Percentiles rank a stretch among this genome's conserved stretches.
phyloP scores from a whole-genome alignment of 768 basidiomycete species.

The Russula vinacea region DNA sequence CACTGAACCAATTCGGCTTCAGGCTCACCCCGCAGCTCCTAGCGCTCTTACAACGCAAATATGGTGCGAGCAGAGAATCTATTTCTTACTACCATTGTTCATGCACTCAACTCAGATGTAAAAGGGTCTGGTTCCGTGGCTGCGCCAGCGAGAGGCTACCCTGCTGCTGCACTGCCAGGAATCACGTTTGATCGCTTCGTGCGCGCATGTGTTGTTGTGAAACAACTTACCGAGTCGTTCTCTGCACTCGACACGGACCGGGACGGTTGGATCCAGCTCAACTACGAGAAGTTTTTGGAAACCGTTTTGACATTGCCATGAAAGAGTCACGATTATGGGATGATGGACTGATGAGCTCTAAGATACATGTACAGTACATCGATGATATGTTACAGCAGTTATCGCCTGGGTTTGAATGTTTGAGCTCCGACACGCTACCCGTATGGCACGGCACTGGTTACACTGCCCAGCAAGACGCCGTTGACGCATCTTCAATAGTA shows the following conservation, averaged over 20 bases:
- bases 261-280: slow-evolving; percentile 66
- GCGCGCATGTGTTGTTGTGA: slow-evolving; percentile 78
- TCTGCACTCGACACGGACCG: slow-evolving; percentile 59
- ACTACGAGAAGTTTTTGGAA: slow-evolving; percentile 70
- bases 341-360: background rate
- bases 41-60: slow-evolving; percentile 70
- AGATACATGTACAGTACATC: background rate
- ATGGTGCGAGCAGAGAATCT: slow-evolving; percentile 44
- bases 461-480: no score
- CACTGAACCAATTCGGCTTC: slow-evolving; percentile 75
- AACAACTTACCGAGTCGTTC: slow-evolving; percentile 74
- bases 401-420: background rate
- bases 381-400: background rate
- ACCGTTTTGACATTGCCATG: slow-evolving; percentile 62
- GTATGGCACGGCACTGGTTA: no score
- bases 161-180: slow-evolving; percentile 45
- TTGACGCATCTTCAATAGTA: no score
- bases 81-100: background rate
- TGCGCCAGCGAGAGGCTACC: slow-evolving; percentile 27
- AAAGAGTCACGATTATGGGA: slow-evolving; percentile 28
- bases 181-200: slow-evolving; percentile 88
- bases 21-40: slow-evolving; percentile 66
- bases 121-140: slow-evolving; percentile 49
- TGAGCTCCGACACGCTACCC: background rate
- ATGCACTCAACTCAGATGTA: slow-evolving; percentile 30